Percentiles rank a stretch among this genome's conserved stretches.
Conservation (phyloP, 768 basidiomycete genomes). For the Calocera viscosa region DNA sequence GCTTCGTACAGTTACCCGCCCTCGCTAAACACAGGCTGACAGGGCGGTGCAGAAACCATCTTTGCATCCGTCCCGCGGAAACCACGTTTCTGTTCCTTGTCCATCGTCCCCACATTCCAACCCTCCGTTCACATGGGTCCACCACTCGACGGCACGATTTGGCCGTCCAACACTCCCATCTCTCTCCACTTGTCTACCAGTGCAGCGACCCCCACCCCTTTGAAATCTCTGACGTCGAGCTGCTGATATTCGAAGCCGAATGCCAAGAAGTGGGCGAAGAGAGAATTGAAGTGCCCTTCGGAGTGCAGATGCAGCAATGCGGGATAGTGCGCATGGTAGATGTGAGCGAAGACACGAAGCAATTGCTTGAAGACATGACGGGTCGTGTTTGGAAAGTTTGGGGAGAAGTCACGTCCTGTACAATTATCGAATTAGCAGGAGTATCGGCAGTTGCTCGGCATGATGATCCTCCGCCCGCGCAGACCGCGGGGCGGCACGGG, state of each 20-base stretch:
- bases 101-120: neutral
- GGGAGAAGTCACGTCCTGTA: constrained; percentile 74
- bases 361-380: constrained; percentile 95
- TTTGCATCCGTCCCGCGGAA: constrained; percentile 7
- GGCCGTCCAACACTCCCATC: constrained; percentile 53
- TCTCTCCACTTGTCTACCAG: constrained; percentile 87
- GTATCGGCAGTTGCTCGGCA: neutral
- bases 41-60: constrained; percentile 6
- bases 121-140: constrained; percentile 6
- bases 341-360: constrained; percentile 90
- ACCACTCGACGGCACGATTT: neutral
- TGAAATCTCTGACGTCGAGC: constrained; percentile 78
- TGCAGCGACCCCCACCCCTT: constrained; percentile 66
- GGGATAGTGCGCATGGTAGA: constrained; percentile 88
- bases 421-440: neutral
- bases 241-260: constrained; percentile 91
- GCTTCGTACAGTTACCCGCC: neutral
- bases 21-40: neutral
- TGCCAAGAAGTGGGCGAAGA: constrained; percentile 95
- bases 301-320: constrained; percentile 78
- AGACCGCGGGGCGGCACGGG: neutral
- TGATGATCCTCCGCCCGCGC: neutral
- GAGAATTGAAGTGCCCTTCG: constrained; percentile 91
- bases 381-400: constrained; percentile 74
- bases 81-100: constrained; percentile 2